Evolutionary conservation across 176 grass and related monocot species (phyloP).

Genomic region (Oryza glaberrima): DNA sequence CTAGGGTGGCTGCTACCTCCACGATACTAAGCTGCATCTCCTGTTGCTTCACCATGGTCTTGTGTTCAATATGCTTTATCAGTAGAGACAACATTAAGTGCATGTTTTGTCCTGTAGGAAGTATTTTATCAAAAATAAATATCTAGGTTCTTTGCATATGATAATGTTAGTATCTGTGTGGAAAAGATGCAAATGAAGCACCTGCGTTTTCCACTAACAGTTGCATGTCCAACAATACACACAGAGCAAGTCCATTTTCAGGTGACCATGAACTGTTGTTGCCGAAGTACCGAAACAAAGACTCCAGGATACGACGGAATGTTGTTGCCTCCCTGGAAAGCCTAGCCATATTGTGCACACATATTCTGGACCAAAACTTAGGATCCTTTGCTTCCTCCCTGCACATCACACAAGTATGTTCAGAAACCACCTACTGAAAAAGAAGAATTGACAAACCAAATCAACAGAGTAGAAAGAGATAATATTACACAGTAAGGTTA

Average conservation of each 20-base stretch:
- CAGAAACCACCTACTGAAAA: conserved; percentile 31
- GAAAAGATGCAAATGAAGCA: conserved; percentile 46
- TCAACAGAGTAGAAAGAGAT: conserved; percentile 24
- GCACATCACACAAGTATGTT: conserved; percentile 45
- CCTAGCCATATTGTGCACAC: conserved; percentile 94
- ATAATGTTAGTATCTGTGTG: conserved; percentile 6
- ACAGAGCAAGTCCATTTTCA: conserved; percentile 74
- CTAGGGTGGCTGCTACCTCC: conserved; percentile 80
- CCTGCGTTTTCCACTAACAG: conserved; percentile 82
- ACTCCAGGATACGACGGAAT: conserved; percentile 91
- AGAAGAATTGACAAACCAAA: conserved; percentile 37
- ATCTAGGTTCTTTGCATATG: conserved; percentile 9
- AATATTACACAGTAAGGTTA: conserved; percentile 70
- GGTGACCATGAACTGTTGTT: conserved; percentile 73
- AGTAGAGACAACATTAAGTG: conserved; percentile 85
- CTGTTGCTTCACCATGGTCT: conserved; percentile 80
- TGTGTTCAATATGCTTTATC: conserved; percentile 98
- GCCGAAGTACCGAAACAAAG: conserved; percentile 86
- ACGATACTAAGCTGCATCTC: conserved; percentile 90
- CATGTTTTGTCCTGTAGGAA: conserved; percentile 76
- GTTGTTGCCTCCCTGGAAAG: conserved; percentile 91
- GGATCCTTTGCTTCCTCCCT: conserved; percentile 85
- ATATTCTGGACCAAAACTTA: conserved; percentile 94
- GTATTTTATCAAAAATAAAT: conserved; percentile 50
- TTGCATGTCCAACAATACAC: conserved; percentile 91